Base-by-base conservation (phyloP, 352 stramenopile genomes). In the Phytophthora vignae region DNA sequence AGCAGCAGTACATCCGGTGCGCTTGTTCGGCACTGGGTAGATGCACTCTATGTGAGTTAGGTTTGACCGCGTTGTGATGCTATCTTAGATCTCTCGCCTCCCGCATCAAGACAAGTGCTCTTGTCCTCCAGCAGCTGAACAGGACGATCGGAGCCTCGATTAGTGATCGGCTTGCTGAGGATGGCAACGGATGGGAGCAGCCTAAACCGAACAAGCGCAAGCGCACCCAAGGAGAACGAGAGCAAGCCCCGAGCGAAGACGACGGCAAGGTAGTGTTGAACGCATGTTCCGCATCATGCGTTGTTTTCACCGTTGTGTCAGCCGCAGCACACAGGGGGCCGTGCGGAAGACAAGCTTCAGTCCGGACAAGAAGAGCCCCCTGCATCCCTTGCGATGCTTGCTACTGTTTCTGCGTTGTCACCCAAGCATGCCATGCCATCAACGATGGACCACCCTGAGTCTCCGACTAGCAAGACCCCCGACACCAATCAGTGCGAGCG, bases 1-100 rank as follows among this genome's bases (percentile, higher is more conserved):
- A 94, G 69, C 71, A 84, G 38, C 57, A 81, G 19, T 94, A 94
- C 64, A 83, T 89, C 59, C 65, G 72, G 83, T 92, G 66, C 27
- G 64, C 44, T 11, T 69, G 29, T 9, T 48, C 15, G 14, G 15
- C 40, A 8, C 40, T 48, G 4, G 1, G 15, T 15, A n/a, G 40
- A 6, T 48, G 40, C 40, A 53, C n/a, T 29, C 27, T 27, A 4
- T n/a, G n/a, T 2, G 46, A 4, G 9, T 53, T n/a, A 6, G 40
- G n/a, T 50, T 22, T n/a, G 11, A 40, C n/a, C 21, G 33, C 36
- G 1, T 46, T 4, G 5, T 55, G 33, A 14, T 48, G 5, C 17
- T n/a, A 40, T 40, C 27, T 44, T 44, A 93, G 85, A 62, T 91
- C 85, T 3, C 71, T 93, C 22, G 80, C 80, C 9, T 90, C 63